Conservation (phyloP, 169 alveolate genomes). For the Fabrea salina region DNA sequence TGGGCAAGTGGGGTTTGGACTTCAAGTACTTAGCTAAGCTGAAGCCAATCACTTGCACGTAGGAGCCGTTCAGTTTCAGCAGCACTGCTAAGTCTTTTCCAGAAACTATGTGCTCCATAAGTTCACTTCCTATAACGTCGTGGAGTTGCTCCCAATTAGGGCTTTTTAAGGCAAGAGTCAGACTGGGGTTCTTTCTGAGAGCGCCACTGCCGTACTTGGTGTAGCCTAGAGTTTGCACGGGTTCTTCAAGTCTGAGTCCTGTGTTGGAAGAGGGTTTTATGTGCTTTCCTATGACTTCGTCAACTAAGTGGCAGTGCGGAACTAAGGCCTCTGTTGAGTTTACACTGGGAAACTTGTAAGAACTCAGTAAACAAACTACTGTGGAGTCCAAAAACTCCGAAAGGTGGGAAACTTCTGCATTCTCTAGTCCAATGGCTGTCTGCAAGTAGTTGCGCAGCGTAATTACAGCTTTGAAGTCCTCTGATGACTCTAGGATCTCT, state of each 20-base stretch:
- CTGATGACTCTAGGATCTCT: not conserved
- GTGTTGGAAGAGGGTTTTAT: not conserved
- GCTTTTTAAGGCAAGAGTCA: not conserved
- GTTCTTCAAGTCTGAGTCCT: conserved; percentile 20
- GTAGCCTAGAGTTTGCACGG: conserved; percentile 14
- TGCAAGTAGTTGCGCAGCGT: not conserved
- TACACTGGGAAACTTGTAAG: not conserved
- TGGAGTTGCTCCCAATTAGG: conserved; percentile 10
- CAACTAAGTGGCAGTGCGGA: not conserved
- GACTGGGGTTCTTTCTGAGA: not conserved
- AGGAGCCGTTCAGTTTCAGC: not conserved
- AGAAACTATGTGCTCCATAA: not conserved
- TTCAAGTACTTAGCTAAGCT: conserved; percentile 1
- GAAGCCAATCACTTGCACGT: not conserved
- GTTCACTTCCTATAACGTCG: not conserved
- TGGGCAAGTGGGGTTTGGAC: not conserved
- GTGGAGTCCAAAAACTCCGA: not conserved
- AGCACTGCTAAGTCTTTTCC: not conserved
- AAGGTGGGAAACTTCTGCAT: too few species aligned
- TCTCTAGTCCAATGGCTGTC: too few species aligned
- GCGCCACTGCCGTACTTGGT: not conserved
- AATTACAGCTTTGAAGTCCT: not conserved
- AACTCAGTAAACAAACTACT: not conserved
- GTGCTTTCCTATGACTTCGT: not conserved
- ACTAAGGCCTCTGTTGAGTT: not conserved